Conservation (phyloP, 2,329 filamentous ascomycete genomes). For the Whalleya microplaca region DNA sequence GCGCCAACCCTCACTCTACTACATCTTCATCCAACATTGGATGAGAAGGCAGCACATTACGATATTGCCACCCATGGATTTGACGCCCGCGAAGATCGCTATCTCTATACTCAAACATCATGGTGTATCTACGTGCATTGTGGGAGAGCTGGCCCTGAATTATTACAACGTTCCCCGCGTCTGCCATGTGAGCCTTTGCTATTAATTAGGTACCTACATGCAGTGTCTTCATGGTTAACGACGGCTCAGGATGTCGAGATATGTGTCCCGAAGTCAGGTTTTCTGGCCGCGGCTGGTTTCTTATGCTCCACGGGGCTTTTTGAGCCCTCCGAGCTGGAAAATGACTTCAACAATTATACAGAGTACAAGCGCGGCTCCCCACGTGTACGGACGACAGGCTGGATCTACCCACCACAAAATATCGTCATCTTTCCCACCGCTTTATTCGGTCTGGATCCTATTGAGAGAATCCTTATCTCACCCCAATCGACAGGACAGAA, state of each 20-base stretch:
- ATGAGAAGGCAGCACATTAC: too few species aligned
- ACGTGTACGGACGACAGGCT: constrained; percentile 19
- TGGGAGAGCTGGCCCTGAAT: constrained; percentile 1
- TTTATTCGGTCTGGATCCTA: constrained; percentile 19
- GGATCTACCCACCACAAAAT: constrained; percentile 4
- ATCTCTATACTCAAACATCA: not conserved
- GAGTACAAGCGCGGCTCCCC: constrained; percentile 31
- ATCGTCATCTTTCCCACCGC: constrained; percentile 23
- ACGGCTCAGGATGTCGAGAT: constrained; percentile 20
- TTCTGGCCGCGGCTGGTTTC: constrained; percentile 10
- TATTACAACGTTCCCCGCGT: constrained; percentile 5
- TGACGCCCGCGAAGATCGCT: not conserved
- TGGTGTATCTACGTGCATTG: not conserved
- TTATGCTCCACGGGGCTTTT: constrained; percentile 24
- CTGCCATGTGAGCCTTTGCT: not conserved
- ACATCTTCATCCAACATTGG: too few species aligned
- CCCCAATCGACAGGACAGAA: not conserved
- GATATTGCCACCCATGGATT: not conserved
- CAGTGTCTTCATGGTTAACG: too few species aligned
- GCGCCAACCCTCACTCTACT: too few species aligned
- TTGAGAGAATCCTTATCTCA: constrained; percentile 6
- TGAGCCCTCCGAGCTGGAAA: not conserved
- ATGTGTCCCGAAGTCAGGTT: constrained; percentile 15
- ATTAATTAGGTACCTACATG: too few species aligned
- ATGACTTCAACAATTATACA: constrained; percentile 28